Base-by-base conservation (phyloP, 257 asterid species). In the Dorcoceras hygrometricum region DNA sequence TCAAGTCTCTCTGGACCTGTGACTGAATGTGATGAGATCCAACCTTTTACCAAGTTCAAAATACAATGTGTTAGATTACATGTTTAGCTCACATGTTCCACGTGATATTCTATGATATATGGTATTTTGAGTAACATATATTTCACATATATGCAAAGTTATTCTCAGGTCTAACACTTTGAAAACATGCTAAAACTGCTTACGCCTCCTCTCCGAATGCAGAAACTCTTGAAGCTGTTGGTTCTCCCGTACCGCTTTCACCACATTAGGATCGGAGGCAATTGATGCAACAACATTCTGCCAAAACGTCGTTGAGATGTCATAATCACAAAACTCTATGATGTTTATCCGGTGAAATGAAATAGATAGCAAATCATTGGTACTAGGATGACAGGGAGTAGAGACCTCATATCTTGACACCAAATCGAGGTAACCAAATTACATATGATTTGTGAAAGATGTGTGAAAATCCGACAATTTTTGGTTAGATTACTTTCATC, bases 271-370 rank as follows among this genome's bases (percentile, higher is more conserved):
- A 71, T 90, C 97, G 32, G 78, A 75, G 16, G 93, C 96, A 74
- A 90, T 80, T 46, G 97, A 88, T 71, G 97, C 93, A 77, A 88
- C 96, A 66, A 88, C 89, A 39, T 58, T 84, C 97, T 90, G 60
- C 34, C 25, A 68, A 61, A 62, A 25, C 59, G 62, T 69, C 79
- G 64, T 63, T 20, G 24, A 63, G 11, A 57, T 4, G 63, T 28
- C 54, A 63, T n/a, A 50, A 50, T 67, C 66, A 56, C 22, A 34
- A 4, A 14, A 43, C 16, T 43, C 51, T 43, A 43, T 12, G 19
- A 43, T 12, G 1, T 4, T 14, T 0, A 16, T 12, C 19, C 1
- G 6, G 51, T 12, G 51, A 19, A 43, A n/a, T n/a, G 3, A 43
- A 43, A 43, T 12, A 43, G 51, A 43, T 14, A 12, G n/a, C n/a